A percentile compares a stretch with the other conserved stretches of the same genome.
phyloP scores from a whole-genome alignment of 495 filamentous ascomycete species.

The Neurospora tetraspora region DNA sequence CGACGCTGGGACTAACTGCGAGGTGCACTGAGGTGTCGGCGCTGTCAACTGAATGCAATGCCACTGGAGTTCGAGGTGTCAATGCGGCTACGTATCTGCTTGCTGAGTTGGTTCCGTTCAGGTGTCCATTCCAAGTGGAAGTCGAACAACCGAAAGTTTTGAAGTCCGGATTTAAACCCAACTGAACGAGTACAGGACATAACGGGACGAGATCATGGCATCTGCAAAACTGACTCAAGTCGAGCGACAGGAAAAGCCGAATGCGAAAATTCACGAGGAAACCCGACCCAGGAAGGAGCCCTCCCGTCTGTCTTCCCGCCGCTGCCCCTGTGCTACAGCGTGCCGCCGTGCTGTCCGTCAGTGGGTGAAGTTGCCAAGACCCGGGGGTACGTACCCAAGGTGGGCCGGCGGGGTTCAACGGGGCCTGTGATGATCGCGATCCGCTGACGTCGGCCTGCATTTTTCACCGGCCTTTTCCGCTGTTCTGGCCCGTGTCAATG shows the following conservation, averaged over 20 bases:
- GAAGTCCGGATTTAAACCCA: neutral
- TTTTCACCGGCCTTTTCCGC: neutral
- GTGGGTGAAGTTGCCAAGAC: neutral
- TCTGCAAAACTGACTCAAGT: neutral
- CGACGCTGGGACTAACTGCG: neutral
- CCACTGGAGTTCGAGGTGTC: neutral
- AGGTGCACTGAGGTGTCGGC: neutral
- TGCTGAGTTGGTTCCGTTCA: neutral
- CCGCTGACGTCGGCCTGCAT: neutral
- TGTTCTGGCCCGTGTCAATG: neutral
- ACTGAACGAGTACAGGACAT: neutral
- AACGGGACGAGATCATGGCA: neutral
- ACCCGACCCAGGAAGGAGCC: neutral
- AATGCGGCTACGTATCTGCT: neutral
- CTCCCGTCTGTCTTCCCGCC: neutral
- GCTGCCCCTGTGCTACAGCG: neutral
- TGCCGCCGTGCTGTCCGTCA: neutral
- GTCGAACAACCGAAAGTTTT: neutral
- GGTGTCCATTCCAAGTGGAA: neutral
- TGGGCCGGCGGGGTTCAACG: neutral
- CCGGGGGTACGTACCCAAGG: neutral
- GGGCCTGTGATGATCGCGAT: neutral
- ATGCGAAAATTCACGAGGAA: neutral
- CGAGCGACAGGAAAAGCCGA: neutral
- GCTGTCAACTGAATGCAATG: neutral